Conservation (phyloP, 2,329 filamentous ascomycete genomes). For the Mariannaea sp. region DNA sequence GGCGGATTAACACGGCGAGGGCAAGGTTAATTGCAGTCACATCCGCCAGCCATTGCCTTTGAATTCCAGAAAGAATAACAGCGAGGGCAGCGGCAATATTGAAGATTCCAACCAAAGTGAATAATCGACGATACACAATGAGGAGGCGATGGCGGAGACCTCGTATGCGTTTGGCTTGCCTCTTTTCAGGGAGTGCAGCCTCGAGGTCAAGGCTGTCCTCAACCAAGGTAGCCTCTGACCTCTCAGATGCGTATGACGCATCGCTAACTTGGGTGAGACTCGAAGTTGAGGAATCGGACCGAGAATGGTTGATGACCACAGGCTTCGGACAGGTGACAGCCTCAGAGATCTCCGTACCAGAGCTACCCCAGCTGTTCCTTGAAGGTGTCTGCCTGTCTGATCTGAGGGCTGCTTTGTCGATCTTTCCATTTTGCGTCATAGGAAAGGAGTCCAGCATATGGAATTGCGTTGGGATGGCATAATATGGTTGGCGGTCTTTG, state of each 20-base stretch:
- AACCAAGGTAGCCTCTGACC: constrained; percentile 26
- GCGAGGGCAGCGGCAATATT: constrained; percentile 55
- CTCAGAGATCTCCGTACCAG: background rate
- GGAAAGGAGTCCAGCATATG: constrained; percentile 50
- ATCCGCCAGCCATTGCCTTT: constrained; percentile 45
- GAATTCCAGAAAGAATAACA: constrained; percentile 45
- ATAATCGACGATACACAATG: constrained; percentile 61
- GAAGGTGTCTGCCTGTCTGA: background rate
- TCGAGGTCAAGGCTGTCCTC: constrained; percentile 38
- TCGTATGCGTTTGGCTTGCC: constrained; percentile 44
- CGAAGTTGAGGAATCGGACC: constrained; percentile 38
- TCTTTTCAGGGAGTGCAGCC: constrained; percentile 48
- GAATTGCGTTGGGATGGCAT: constrained; percentile 56
- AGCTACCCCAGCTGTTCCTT: background rate
- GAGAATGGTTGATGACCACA: constrained; percentile 18
- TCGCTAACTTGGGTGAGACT: constrained; percentile 32
- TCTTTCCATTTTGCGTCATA: constrained; percentile 60
- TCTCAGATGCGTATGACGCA: constrained; percentile 14
- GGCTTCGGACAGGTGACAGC: constrained; percentile 13
- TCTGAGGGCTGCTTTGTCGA: constrained; percentile 54
- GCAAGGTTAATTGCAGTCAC: constrained; percentile 55
- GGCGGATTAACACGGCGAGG: constrained; percentile 55
- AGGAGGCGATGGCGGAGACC: constrained; percentile 51
- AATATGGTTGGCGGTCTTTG: constrained; percentile 55
- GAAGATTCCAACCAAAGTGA: constrained; percentile 56